A percentile compares a stretch with the other conserved stretches of the same genome.
Conservation (phyloP, 768 basidiomycete species). For the Thelephora ganbajun region DNA sequence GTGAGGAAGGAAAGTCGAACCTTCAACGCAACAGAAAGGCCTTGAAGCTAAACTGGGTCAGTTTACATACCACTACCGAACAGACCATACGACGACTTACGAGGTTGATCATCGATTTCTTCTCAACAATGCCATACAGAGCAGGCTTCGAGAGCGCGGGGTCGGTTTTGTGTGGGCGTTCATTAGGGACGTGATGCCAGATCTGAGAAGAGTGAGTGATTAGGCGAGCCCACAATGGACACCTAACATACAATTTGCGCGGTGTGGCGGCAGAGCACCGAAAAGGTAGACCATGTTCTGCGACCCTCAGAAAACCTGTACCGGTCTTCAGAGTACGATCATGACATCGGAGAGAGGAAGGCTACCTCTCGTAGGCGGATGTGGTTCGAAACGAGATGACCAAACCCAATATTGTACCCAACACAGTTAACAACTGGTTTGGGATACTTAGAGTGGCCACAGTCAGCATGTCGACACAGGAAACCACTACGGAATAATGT, state of each 20-base stretch:
- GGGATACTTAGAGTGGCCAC: no score
- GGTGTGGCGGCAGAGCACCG: conserved; percentile 40
- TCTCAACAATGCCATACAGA: conserved; percentile 48
- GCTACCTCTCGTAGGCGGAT: conserved; percentile 50
- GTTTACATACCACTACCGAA: not conserved
- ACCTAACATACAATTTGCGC: conserved; percentile 35
- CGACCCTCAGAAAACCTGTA: conserved; percentile 52
- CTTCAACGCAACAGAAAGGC: conserved; percentile 55
- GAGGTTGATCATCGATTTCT: conserved; percentile 61
- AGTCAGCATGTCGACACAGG: no score
- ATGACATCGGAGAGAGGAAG: no score
- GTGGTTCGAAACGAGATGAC: conserved; percentile 64
- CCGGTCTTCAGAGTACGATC: no score
- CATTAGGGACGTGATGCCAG: conserved; percentile 41
- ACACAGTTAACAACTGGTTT: no score
- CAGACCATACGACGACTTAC: conserved; percentile 22
- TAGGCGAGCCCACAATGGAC: not conserved
- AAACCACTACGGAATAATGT: no score
- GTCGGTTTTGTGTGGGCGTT: conserved; percentile 21
- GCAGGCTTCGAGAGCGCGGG: conserved; percentile 17
- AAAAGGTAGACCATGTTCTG: conserved; percentile 57
- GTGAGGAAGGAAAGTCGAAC: conserved; percentile 14
- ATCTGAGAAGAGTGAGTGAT: conserved; percentile 20
- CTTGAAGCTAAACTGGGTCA: conserved; percentile 36
- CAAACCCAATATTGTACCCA: conserved; percentile 61